These are phyloP conservation scores for Paracamarosporium sp. DNA, from an alignment of 2,329 filamentous ascomycete species.

Conservation along the genomic window DNA sequence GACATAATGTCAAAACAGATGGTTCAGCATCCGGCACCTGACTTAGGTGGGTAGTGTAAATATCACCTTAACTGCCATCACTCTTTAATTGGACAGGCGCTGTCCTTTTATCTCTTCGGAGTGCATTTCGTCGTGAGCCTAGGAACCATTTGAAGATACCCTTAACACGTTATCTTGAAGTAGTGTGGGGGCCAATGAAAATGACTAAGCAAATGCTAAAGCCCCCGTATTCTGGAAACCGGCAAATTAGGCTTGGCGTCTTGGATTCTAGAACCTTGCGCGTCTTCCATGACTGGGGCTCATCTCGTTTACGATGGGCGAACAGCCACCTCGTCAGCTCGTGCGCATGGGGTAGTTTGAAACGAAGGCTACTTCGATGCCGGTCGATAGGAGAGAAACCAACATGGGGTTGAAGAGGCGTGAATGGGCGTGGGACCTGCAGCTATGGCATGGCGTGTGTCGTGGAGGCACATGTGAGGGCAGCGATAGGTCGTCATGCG, in stretches of 20 bases:
- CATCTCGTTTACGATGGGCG: conserved; percentile 16
- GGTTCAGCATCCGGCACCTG: no score
- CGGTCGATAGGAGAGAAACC: neutral
- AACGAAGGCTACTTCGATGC: neutral
- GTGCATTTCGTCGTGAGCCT: no score
- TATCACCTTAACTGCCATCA: no score
- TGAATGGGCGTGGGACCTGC: conserved; percentile 20
- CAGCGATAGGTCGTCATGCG: conserved; percentile 33
- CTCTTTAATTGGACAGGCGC: no score
- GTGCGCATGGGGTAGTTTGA: conserved; percentile 1
- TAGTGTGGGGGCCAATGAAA: neutral
- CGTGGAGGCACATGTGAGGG: conserved; percentile 18
- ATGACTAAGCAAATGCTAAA: conserved; percentile 7
- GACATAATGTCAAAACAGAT: no score
- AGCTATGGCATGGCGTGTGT: conserved; percentile 26
- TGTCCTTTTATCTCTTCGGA: no score
- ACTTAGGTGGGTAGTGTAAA: no score
- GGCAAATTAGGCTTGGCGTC: conserved; percentile 1
- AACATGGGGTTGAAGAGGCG: neutral
- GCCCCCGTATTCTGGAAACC: neutral
- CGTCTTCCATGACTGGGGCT: conserved; percentile 1
- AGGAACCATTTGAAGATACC: no score
- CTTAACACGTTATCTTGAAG: no score
- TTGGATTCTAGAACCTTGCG: conserved; percentile 1
- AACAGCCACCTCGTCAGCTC: conserved; percentile 6